Evolutionary conservation across 2,329 filamentous ascomycete genomes (phyloP).

Genomic region (Podosphaera fusca): DNA sequence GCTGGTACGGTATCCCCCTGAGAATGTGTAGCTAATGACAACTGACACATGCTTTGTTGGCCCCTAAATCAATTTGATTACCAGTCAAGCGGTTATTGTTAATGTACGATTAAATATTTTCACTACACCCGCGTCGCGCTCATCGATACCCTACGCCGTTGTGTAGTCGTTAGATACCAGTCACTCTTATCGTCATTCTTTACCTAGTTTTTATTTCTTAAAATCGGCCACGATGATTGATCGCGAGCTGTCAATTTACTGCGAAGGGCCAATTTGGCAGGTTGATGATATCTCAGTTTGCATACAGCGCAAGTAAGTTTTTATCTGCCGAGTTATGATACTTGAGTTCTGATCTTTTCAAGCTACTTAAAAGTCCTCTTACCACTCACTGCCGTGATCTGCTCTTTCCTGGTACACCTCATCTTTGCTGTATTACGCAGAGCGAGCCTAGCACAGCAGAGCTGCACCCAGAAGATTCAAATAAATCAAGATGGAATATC

Average conservation of each 20-base stretch:
- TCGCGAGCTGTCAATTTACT: slow-evolving; percentile 11
- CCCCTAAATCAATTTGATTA: too few relatives aligned
- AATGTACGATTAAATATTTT: too few relatives aligned
- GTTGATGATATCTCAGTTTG: slow-evolving; percentile 40
- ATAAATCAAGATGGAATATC: background rate
- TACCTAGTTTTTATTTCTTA: too few relatives aligned
- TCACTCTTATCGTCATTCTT: too few relatives aligned
- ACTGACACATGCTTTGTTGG: too few relatives aligned
- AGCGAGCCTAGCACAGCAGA: slow-evolving; percentile 22
- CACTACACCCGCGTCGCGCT: too few relatives aligned
- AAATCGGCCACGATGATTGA: background rate
- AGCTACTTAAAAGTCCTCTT: slow-evolving; percentile 65
- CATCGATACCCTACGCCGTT: too few relatives aligned
- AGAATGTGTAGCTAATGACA: too few relatives aligned
- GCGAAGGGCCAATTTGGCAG: slow-evolving; percentile 24
- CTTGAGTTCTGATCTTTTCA: slow-evolving; percentile 8
- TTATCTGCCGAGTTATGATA: background rate
- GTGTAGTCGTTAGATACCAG: too few relatives aligned
- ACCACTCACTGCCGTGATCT: slow-evolving; percentile 44
- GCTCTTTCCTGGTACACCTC: slow-evolving; percentile 46
- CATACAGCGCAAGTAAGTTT: slow-evolving; percentile 41
- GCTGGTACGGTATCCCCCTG: too few relatives aligned
- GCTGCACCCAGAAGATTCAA: background rate
- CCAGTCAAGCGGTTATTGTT: too few relatives aligned
- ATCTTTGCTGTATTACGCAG: slow-evolving; percentile 31